Conservation (phyloP, 2,329 filamentous ascomycete species). For the Fusarium chlamydosporum region DNA sequence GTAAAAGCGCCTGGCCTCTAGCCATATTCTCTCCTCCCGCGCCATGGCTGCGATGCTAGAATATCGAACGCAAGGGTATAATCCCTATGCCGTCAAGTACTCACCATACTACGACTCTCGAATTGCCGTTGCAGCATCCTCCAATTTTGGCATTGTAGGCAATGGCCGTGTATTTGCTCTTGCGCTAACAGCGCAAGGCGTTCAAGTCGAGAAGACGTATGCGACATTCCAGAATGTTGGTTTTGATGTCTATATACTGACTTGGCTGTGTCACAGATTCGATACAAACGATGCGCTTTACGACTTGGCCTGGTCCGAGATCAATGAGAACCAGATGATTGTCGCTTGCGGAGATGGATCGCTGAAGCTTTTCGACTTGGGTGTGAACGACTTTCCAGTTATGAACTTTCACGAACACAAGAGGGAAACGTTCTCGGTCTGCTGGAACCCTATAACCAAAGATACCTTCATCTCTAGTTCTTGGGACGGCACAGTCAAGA, state of each 20-base stretch:
- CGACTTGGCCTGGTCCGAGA: constrained; percentile 94
- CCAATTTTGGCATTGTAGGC: constrained; percentile 97
- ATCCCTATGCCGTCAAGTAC: constrained; percentile 97
- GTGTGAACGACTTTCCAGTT: constrained; percentile 85
- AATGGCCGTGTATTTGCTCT: constrained; percentile 93
- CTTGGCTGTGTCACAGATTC: constrained; percentile 69
- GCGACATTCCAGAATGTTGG: constrained; percentile 35
- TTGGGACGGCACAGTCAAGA: constrained; percentile 96
- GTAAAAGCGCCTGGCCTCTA: constrained; percentile 41
- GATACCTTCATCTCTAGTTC: constrained; percentile 91
- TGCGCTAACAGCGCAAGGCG: constrained; percentile 84
- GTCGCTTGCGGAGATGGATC: constrained; percentile 93
- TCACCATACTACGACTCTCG: constrained; percentile 98
- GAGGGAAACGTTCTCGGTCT: constrained; percentile 90
- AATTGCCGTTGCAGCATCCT: constrained; percentile 88
- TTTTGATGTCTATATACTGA: constrained; percentile 5
- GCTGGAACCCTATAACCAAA: constrained; percentile 93
- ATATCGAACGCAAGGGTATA: constrained; percentile 92
- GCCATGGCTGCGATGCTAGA: constrained; percentile 82
- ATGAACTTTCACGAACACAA: constrained; percentile 95
- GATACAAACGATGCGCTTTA: constrained; percentile 98
- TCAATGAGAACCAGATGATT: constrained; percentile 94
- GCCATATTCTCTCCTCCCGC: constrained; percentile 18
- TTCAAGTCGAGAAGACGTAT: constrained; percentile 86
- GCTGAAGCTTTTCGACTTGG: constrained; percentile 92